These are phyloP conservation scores for Lentinus polychrous DNA, from an alignment of 1,284 basidiomycete genomes.

Conservation along the genomic window DNA sequence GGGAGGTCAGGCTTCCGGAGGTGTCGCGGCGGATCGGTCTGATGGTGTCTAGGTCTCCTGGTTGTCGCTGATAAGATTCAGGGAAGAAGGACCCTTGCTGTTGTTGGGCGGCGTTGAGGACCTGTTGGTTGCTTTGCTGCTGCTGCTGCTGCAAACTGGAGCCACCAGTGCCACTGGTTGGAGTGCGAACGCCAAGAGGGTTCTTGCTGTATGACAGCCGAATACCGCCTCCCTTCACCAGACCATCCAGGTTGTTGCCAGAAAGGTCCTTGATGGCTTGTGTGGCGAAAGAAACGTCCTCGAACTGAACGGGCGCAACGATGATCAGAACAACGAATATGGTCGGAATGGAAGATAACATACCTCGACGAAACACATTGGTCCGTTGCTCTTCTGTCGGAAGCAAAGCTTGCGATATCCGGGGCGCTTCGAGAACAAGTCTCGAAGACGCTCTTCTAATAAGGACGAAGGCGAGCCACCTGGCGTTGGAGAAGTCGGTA, in stretches of 20 bases:
- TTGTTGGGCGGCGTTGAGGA: conserved; percentile 19
- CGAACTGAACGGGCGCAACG: conserved; percentile 52
- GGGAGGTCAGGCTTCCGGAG: conserved; percentile 32
- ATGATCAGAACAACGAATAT: conserved; percentile 12
- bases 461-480: conserved; percentile 66
- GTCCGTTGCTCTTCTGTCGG: conserved; percentile 91
- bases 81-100: conserved; percentile 21
- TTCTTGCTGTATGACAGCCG: conserved; percentile 96
- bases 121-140: conserved; percentile 23
- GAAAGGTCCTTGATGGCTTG: conserved; percentile 86
- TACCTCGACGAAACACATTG: conserved; percentile 97
- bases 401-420: conserved; percentile 93
- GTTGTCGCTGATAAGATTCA: conserved; percentile 33
- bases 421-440: conserved; percentile 70
- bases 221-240: conserved; percentile 93
- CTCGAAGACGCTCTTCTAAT: conserved; percentile 80
- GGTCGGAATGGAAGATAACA: conserved; percentile 3
- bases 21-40: conserved; percentile 29
- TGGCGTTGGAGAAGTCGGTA: conserved; percentile 70
- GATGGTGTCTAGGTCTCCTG: conserved; percentile 28
- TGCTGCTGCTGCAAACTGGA: conserved; percentile 49
- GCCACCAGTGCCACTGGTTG: conserved; percentile 51
- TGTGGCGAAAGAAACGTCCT: conserved; percentile 81
- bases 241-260: conserved; percentile 83
- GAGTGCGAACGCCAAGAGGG: conserved; percentile 79